Percentiles rank a stretch among this genome's conserved stretches.
Conservation (phyloP, 1,139 yeast species). For the Debaryomyces singareniensis region DNA sequence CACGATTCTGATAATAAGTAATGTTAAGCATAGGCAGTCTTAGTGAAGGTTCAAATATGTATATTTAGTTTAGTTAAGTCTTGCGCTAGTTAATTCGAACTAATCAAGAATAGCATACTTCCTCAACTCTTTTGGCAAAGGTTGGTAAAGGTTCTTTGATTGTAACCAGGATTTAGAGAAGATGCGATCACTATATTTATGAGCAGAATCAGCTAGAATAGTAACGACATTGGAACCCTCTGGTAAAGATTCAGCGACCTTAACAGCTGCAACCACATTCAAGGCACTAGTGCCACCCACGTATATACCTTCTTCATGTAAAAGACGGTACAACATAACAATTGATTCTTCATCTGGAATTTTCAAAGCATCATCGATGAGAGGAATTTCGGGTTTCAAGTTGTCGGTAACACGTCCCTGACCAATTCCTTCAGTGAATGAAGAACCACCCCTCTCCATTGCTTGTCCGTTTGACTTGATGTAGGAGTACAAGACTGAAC, state of each 20-base stretch:
- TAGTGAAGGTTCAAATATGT: background rate
- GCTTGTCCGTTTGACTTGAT: constrained; percentile 60
- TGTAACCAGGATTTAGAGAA: constrained; percentile 76
- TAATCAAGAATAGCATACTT: constrained; percentile 50
- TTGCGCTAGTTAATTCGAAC: background rate
- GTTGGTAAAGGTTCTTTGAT: constrained; percentile 56
- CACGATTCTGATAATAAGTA: no score
- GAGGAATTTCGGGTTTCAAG: constrained; percentile 61
- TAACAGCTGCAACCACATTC: constrained; percentile 76
- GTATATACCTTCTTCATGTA: constrained; percentile 86
- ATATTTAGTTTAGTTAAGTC: background rate
- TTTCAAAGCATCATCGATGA: constrained; percentile 67
- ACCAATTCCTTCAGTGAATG: constrained; percentile 94
- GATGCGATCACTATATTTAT: constrained; percentile 75
- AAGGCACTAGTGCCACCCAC: constrained; percentile 87
- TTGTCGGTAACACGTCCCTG: constrained; percentile 90
- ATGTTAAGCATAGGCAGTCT: no score
- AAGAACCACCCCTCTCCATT: constrained; percentile 64
- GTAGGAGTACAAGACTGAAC: constrained; percentile 76
- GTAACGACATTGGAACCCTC: constrained; percentile 82
- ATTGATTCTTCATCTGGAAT: constrained; percentile 74
- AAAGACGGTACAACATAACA: constrained; percentile 70
- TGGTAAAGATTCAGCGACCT: constrained; percentile 70
- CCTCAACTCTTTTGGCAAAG: constrained; percentile 62
- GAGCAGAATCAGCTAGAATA: constrained; percentile 80